A percentile compares a stretch with the other conserved stretches of the same genome.
Conservation (phyloP, 2,329 filamentous ascomycete species). For the Rugonectria rugulosa region DNA sequence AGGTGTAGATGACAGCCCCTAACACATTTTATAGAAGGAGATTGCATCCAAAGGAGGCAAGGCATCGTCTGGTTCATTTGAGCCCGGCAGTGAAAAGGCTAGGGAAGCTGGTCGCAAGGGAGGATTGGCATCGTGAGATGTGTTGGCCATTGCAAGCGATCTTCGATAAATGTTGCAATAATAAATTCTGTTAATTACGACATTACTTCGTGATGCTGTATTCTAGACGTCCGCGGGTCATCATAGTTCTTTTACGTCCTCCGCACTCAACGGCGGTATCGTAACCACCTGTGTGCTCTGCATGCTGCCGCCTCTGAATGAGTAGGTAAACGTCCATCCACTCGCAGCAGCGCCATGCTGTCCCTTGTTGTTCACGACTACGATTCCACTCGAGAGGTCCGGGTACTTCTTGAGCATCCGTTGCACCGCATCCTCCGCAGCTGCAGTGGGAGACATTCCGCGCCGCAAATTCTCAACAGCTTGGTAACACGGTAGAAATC, state of each 20-base stretch:
- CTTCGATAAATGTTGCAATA: too few species aligned
- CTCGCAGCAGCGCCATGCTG: constrained; percentile 59
- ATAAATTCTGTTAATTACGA: too few species aligned
- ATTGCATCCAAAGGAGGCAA: constrained; percentile 64
- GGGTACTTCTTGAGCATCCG: constrained; percentile 60
- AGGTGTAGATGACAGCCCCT: constrained; percentile 30
- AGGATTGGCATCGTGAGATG: background rate
- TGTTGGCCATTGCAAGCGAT: background rate
- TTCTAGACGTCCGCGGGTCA: too few species aligned
- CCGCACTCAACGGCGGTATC: constrained; percentile 39
- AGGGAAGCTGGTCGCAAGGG: constrained; percentile 63
- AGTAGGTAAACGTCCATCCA: constrained; percentile 63
- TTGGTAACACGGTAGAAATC: constrained; percentile 65
- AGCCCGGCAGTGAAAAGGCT: constrained; percentile 59
- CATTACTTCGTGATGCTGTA: background rate
- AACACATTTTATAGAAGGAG: constrained; percentile 44
- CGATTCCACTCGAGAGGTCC: constrained; percentile 54
- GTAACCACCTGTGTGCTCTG: constrained; percentile 52
- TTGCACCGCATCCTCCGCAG: constrained; percentile 58
- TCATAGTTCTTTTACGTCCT: background rate
- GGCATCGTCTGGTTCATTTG: constrained; percentile 61
- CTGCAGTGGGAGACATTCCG: constrained; percentile 56
- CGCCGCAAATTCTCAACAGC: constrained; percentile 60
- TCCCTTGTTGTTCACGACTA: constrained; percentile 58
- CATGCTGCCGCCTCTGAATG: constrained; percentile 58